These are phyloP conservation scores for Fraxinus cuspidata DNA, from an alignment of 257 asterid species.

Conservation along the genomic window DNA sequence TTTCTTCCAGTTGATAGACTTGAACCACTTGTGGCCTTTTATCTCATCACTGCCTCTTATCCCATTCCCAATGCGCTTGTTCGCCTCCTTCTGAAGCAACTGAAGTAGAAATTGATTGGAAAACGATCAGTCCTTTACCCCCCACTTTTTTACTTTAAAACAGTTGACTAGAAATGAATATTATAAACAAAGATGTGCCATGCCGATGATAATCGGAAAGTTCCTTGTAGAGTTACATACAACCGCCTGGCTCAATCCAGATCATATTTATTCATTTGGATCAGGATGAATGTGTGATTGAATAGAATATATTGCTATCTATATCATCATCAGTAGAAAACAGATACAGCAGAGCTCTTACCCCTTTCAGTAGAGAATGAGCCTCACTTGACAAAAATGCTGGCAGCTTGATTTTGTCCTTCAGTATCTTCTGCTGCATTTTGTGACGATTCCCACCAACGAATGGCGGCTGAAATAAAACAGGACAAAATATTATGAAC, in stretches of 20 bases:
- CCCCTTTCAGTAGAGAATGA: slow-evolving; percentile 80
- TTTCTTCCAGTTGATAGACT: slow-evolving; percentile 70
- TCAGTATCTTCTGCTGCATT: slow-evolving; percentile 72
- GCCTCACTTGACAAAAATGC: slow-evolving; percentile 69
- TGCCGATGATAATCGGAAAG: background rate
- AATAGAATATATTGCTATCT: background rate
- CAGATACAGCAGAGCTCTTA: slow-evolving; percentile 27
- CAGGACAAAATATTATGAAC: background rate
- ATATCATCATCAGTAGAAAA: background rate
- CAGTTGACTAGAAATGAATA: background rate
- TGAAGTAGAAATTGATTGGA: slow-evolving; percentile 28
- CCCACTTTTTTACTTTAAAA: background rate
- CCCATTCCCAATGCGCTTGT: slow-evolving; percentile 64
- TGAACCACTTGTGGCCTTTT: slow-evolving; percentile 72
- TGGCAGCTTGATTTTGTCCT: slow-evolving; percentile 75
- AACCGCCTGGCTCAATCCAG: background rate
- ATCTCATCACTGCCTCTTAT: slow-evolving; percentile 54
- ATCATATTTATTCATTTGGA: background rate
- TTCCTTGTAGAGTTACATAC: background rate
- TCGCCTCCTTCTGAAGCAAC: slow-evolving; percentile 69
- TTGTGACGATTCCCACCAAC: slow-evolving; percentile 62
- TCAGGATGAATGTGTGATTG: background rate
- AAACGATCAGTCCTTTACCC: background rate
- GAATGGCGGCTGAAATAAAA: slow-evolving; percentile 61
- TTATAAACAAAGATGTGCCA: background rate